These are phyloP conservation scores for Metschnikowia reukaufii DNA, from an alignment of 805 yeast genomes.

Conservation along the genomic window DNA sequence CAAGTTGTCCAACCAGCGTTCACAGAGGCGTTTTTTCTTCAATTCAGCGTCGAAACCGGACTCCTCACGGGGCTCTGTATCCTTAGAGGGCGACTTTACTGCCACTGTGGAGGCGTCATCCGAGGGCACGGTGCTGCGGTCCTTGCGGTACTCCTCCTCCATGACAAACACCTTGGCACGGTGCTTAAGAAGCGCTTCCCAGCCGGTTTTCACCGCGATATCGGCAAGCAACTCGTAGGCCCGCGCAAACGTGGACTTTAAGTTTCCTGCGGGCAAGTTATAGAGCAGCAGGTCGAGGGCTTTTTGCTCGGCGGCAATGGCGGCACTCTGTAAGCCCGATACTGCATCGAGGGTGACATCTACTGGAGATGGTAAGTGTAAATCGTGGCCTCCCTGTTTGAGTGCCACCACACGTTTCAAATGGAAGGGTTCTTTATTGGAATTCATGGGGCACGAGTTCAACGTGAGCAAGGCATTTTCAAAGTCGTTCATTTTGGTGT, in stretches of 20 bases:
- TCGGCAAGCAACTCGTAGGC: conserved; percentile 48
- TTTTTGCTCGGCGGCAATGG: conserved; percentile 64
- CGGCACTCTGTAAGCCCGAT: conserved; percentile 61
- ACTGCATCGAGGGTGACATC: conserved; percentile 74
- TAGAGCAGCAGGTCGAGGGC: conserved; percentile 60
- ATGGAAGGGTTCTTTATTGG: conserved; percentile 64
- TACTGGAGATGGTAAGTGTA: conserved; percentile 74
- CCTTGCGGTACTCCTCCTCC: conserved; percentile 49
- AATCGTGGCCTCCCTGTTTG: conserved; percentile 44
- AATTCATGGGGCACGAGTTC: conserved; percentile 81
- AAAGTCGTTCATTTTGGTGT: conserved; percentile 61
- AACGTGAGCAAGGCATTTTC: conserved; percentile 71
- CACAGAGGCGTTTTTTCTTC: conserved; percentile 65
- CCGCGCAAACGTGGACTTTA: conserved; percentile 50
- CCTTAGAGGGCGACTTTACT: conserved; percentile 36
- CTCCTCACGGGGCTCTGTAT: conserved; percentile 10
- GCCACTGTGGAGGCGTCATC: conserved; percentile 41
- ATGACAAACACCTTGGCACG: conserved; percentile 49
- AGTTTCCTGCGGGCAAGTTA: conserved; percentile 67
- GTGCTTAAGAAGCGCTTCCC: conserved; percentile 45
- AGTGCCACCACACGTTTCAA: conserved; percentile 61
- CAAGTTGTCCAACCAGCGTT: conserved; percentile 70
- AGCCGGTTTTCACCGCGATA: conserved; percentile 45
- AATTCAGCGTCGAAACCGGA: conserved; percentile 39
- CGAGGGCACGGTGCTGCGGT: conserved; percentile 24